Percentiles rank a stretch among this genome's conserved stretches.
Evolutionary conservation across 108 stramenopile genomes (phyloP).

Genomic region (Discostella pseudostelligera): DNA sequence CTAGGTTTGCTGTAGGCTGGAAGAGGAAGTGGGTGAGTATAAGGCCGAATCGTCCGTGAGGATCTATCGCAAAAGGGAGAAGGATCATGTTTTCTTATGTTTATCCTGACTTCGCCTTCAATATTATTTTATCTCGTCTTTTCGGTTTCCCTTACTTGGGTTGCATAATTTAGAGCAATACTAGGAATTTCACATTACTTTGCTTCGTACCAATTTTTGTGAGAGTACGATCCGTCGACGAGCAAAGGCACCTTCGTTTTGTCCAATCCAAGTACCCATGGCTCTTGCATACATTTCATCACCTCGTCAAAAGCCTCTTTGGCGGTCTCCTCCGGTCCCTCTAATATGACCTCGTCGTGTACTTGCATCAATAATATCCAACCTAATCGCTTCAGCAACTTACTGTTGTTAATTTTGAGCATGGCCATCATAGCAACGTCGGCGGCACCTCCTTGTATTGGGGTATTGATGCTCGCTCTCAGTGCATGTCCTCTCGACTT

Average conservation of each 20-base stretch:
- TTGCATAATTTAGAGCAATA: neutral
- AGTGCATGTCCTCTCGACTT: conserved; percentile 72
- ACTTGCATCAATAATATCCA: conserved; percentile 98
- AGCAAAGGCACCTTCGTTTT: conserved; percentile 88
- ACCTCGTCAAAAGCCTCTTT: conserved; percentile 93
- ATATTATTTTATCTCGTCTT: too few species aligned
- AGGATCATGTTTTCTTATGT: too few species aligned
- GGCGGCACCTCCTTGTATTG: conserved; percentile 99
- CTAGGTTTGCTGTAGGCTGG: too few species aligned
- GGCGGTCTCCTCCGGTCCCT: conserved; percentile 96
- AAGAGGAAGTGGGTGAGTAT: too few species aligned
- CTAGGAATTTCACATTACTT: conserved; percentile 65
- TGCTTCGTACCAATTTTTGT: conserved; percentile 98
- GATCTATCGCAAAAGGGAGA: too few species aligned
- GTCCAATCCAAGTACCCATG: conserved; percentile 88
- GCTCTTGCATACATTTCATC: conserved; percentile 92
- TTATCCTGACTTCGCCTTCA: too few species aligned
- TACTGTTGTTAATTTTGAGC: conserved; percentile 90
- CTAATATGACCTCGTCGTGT: conserved; percentile 99
- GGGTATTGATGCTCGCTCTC: conserved; percentile 98
- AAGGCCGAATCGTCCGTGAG: too few species aligned
- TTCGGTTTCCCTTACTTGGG: too few species aligned
- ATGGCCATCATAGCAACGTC: conserved; percentile 99
- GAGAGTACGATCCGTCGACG: conserved; percentile 90
- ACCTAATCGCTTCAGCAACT: conserved; percentile 79